These are phyloP conservation scores for Heritiera littoralis DNA, from an alignment of 345 rosid species.

Conservation along the genomic window DNA sequence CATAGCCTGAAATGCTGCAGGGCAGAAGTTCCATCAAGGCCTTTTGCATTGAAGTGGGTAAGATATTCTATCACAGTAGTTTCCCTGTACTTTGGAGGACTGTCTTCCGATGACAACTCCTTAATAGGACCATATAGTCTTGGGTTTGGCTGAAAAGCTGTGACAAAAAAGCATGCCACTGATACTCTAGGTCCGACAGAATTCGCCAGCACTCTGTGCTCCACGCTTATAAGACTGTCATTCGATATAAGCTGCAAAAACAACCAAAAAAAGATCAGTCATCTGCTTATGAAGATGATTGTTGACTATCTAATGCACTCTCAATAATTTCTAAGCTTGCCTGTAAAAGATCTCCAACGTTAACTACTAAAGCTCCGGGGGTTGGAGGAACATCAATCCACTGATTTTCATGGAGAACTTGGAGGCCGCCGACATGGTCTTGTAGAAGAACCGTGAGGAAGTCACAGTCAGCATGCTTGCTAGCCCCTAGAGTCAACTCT, in stretches of 20 bases:
- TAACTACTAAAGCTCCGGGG: conserved; percentile 54
- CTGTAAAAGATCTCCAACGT: conserved; percentile 63
- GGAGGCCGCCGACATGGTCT: conserved; percentile 64
- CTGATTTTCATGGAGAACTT: conserved; percentile 37
- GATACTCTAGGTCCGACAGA: conserved; percentile 36
- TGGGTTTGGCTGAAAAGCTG: conserved; percentile 14
- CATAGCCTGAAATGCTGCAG: too few species aligned
- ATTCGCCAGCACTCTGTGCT: conserved; percentile 41
- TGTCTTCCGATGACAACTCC: conserved; percentile 30
- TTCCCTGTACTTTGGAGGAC: conserved; percentile 27
- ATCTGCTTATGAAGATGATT: too few species aligned
- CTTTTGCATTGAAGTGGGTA: conserved; percentile 11
- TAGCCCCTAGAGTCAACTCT: too few species aligned
- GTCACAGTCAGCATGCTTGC: conserved; percentile 17
- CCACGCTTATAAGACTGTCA: conserved; percentile 35
- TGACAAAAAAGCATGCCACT: conserved; percentile 41
- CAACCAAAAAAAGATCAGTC: background rate
- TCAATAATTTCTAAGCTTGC: conserved; percentile 27
- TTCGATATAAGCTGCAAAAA: conserved; percentile 42
- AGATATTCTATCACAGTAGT: conserved; percentile 23
- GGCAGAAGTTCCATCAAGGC: conserved; percentile 29
- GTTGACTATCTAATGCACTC: too few species aligned
- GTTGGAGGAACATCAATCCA: conserved; percentile 53
- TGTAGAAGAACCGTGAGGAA: conserved; percentile 60
- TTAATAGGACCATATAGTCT: conserved; percentile 34